These are phyloP conservation scores for Metschnikowia reukaufii DNA, from an alignment of 805 yeast species.

Conservation along the genomic window DNA sequence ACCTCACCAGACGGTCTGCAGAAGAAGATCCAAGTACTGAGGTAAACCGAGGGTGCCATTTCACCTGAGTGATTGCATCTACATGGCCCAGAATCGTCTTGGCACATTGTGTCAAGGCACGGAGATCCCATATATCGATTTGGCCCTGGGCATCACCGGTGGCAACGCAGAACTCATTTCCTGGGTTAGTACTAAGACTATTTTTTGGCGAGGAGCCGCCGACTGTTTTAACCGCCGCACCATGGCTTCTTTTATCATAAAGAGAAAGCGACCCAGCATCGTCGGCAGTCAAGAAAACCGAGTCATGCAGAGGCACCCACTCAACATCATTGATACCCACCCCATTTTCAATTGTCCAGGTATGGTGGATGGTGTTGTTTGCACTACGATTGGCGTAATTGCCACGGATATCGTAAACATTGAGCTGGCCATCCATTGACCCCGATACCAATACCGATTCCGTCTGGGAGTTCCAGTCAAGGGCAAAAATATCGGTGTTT, in stretches of 20 bases:
- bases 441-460: slow-evolving; percentile 64
- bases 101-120: slow-evolving; percentile 31
- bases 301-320: slow-evolving; percentile 65
- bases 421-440: slow-evolving; percentile 61
- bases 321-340: slow-evolving; percentile 68
- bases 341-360: slow-evolving; percentile 9
- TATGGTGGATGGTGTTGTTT: slow-evolving; percentile 3
- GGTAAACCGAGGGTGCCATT: slow-evolving; percentile 66
- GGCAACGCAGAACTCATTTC: slow-evolving; percentile 56
- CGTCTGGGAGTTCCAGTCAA: slow-evolving; percentile 68
- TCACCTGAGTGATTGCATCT: slow-evolving; percentile 60
- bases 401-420: slow-evolving; percentile 64
- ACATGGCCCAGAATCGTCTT: slow-evolving; percentile 37
- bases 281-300: slow-evolving; percentile 63
- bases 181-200: slow-evolving; percentile 58
- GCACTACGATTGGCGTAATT: slow-evolving; percentile 5
- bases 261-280: slow-evolving; percentile 48
- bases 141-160: slow-evolving; percentile 64
- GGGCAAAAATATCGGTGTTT: slow-evolving; percentile 59
- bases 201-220: slow-evolving; percentile 45
- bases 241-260: slow-evolving; percentile 26
- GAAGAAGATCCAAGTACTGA: slow-evolving; percentile 63
- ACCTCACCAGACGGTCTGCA: slow-evolving; percentile 59
- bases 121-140: slow-evolving; percentile 63
- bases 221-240: background rate